Evolutionary conservation across 192 early-diverging fungal species (phyloP), one percentile per base, ranked within the genome.

Genomic region (Entomortierella beljakovae): DNA sequence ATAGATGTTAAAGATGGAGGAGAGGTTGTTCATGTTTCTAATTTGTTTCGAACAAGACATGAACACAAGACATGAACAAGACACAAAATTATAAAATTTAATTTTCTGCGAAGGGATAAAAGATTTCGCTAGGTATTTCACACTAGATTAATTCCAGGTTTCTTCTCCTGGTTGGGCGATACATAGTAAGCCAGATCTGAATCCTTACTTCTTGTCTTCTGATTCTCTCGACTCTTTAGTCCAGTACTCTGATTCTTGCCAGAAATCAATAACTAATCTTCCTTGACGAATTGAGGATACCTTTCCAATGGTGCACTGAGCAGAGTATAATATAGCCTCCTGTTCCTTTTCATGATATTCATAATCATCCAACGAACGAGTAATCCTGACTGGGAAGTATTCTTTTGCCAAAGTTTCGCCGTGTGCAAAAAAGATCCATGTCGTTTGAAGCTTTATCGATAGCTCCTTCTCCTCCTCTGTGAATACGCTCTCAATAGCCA

Each of bases 371-470:
- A 57, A 38, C 7, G 65, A 35, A 35, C 48, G 73, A 22, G 50
- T 43, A 29, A 61, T 56, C 23, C 50, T 56, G 18, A 42, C 16
- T 31, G 59, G 58, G 40, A 63, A 37, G 1, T 29, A 26, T 8
- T 28, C 52, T 42, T 50, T 20, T 13, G n/a, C 22, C 22, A 43
- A 37, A 1, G 58, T 26, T 8, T 62, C 65, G 1, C 65, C 66
- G 37, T 72, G 40, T 4, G 66, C 66, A 43, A 77, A 77, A 13
- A 54, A 51, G 34, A 77, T 77, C 73, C 73, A 77, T 34, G 61
- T 57, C 6, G 23, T 62, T 49, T 64, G 73, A 1, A 77, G 25
- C 37, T 54, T 31, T 33, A 48, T 22, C 42, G 38, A 48, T 3
- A 77, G 46, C 11, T 13, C 23, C 25, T 20, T 51, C 9, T 77